A percentile compares a stretch with the other conserved stretches of the same genome.
phyloP scores from a whole-genome alignment of 768 basidiomycete species.

The Hericium coralloides region DNA sequence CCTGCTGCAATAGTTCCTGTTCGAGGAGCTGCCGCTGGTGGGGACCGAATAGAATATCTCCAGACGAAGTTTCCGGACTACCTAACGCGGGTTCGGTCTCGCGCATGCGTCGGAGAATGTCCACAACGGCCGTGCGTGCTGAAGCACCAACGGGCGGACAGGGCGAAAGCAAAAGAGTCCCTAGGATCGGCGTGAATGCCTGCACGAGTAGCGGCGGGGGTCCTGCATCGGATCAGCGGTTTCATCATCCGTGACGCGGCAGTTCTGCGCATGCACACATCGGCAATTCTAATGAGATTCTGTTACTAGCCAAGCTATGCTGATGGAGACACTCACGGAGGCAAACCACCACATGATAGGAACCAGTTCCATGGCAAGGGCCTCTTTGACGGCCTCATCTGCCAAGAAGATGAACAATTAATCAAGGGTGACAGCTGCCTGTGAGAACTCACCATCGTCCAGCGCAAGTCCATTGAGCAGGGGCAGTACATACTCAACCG shows the following conservation, averaged over 20 bases:
- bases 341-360: slow-evolving; percentile 92
- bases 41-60: slow-evolving; percentile 35
- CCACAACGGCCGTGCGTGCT: slow-evolving; percentile 69
- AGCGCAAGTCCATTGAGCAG: slow-evolving; percentile 79
- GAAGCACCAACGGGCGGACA: slow-evolving; percentile 66
- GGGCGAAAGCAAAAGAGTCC: slow-evolving; percentile 76
- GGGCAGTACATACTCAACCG: slow-evolving; percentile 88
- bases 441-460: slow-evolving; percentile 59
- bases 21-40: slow-evolving; percentile 60
- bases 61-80: slow-evolving; percentile 24
- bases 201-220: slow-evolving; percentile 59
- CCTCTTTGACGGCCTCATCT: slow-evolving; percentile 88
- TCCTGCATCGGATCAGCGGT: not conserved
- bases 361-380: slow-evolving; percentile 72
- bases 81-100: slow-evolving; percentile 19
- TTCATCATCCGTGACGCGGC: slow-evolving; percentile 39
- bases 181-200: slow-evolving; percentile 87
- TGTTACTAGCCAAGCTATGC: not conserved
- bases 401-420: not conserved
- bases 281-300: no score
- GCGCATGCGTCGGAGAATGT: slow-evolving; percentile 58
- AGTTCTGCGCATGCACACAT: slow-evolving; percentile 36
- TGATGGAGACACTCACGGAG: slow-evolving; percentile 15
- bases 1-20: slow-evolving; percentile 73
- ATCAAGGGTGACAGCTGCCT: not conserved